Evolutionary conservation across 345 rosid species (phyloP), one percentile per base, ranked within the genome.

Genomic region (Barbarea vulgaris): DNA sequence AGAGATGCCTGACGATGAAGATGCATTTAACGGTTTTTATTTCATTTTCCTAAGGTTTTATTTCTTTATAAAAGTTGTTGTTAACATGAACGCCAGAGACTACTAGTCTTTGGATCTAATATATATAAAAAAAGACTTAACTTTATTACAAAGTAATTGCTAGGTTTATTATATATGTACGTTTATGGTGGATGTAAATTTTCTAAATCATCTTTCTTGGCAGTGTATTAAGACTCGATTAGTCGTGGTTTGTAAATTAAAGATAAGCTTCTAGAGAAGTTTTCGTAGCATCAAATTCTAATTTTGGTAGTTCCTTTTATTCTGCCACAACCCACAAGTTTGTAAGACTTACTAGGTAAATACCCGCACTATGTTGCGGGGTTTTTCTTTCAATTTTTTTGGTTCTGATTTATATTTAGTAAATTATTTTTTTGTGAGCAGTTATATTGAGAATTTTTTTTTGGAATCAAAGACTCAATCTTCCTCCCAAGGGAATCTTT

Each of bases 181-280:
- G 36, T 15, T 64, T 9, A 59, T 50, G 68, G 55, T 60, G 34
- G 46, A 33, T 67, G 79, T 67, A 75, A 50, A 75, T 28, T 58
- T 34, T 30, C 62, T 31, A 7, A 33, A 75, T 7, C 22, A 22
- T 74, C 34, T 73, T 64, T 74, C 34, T 73, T 64, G 8, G 17
- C 25, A 55, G 17, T 64, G 42, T 51, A 51, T 58, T 19, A 24
- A 14, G 33, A 47, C 46, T 21, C 44, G n/a, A 25, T 11, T 6
- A 18, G 1, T 22, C 9, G 31, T 28, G n/a, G n/a, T 47, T 3
- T 73, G 64, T 53, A 21, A 50, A 33, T 39, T 41, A 57, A 13
- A 21, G 34, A 21, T 34, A 75, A 25, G 55, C 34, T 28, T 63
- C 54, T 37, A 8, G 60, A 18, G 9, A 63, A 72, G 21, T 28